Evolutionary conservation across 345 rosid genomes (phyloP).

Genomic region (Salix koriyanagi): DNA sequence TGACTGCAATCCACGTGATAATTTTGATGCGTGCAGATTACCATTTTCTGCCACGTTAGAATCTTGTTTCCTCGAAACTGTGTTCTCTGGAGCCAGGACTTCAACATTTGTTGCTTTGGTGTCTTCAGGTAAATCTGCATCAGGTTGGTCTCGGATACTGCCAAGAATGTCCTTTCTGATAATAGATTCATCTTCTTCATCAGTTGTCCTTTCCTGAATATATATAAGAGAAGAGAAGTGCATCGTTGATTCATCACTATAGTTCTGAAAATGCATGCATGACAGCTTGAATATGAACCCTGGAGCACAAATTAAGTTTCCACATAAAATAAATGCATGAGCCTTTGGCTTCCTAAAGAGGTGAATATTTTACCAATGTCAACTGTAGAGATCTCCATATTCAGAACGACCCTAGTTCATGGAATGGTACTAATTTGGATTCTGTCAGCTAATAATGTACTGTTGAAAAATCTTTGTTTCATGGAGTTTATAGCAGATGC

Average conservation of each 20-base stretch:
- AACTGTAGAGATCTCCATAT: not conserved
- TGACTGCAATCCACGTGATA: slow-evolving; percentile 27
- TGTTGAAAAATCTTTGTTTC: not conserved
- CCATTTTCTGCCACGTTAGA: slow-evolving; percentile 13
- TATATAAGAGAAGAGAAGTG: slow-evolving; percentile 1
- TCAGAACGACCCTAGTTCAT: not conserved
- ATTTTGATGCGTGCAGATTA: slow-evolving; percentile 19
- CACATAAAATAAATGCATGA: not conserved
- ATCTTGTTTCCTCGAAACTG: slow-evolving; percentile 16
- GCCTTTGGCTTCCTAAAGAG: not conserved
- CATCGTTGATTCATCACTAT: slow-evolving; percentile 1
- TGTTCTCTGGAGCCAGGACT: slow-evolving; percentile 15
- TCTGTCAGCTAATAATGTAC: not conserved
- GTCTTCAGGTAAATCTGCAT: slow-evolving; percentile 22
- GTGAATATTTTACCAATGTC: not conserved
- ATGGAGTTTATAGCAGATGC: not conserved
- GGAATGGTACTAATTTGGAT: not conserved
- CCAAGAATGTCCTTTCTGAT: slow-evolving; percentile 18
- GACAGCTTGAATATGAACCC: not conserved
- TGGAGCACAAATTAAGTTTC: not conserved
- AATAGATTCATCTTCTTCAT: slow-evolving; percentile 46
- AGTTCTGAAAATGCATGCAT: not conserved
- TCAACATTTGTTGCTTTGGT: slow-evolving; percentile 19
- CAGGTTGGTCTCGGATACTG: slow-evolving; percentile 24
- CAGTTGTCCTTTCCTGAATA: slow-evolving; percentile 59